These are phyloP conservation scores for Penicillium steckii DNA, from an alignment of 495 filamentous ascomycete genomes.

Conservation along the genomic window DNA sequence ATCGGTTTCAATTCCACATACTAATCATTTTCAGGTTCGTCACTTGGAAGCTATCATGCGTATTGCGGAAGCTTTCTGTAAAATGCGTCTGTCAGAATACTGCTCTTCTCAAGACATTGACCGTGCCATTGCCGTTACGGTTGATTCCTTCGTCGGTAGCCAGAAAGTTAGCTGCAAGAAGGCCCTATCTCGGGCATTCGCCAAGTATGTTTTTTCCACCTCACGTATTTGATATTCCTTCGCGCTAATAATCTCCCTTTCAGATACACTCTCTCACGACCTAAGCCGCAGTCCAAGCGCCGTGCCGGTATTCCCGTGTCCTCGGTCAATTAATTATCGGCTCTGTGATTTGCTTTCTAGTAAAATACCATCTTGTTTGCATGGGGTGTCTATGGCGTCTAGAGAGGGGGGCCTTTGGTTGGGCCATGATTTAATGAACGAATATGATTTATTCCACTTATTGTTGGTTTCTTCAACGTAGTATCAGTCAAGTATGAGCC, in stretches of 20 bases:
- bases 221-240: background rate
- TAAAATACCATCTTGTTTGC: slow-evolving; percentile 33
- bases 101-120: slow-evolving; percentile 89
- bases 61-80: slow-evolving; percentile 87
- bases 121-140: slow-evolving; percentile 93
- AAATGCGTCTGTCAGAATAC: slow-evolving; percentile 94
- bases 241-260: slow-evolving; percentile 16
- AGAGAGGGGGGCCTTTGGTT: slow-evolving; percentile 2
- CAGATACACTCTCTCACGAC: slow-evolving; percentile 48
- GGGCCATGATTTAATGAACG: slow-evolving; percentile 30
- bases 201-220: slow-evolving; percentile 68
- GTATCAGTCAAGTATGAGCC: no score
- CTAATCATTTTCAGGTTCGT: slow-evolving; percentile 65
- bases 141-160: slow-evolving; percentile 92
- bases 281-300: slow-evolving; percentile 46
- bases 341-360: slow-evolving; percentile 10
- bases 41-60: slow-evolving; percentile 97
- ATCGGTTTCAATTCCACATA: slow-evolving; percentile 4
- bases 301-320: slow-evolving; percentile 41
- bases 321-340: slow-evolving; percentile 10
- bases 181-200: slow-evolving; percentile 91
- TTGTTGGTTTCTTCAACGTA: no score
- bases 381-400: slow-evolving; percentile 22
- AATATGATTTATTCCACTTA: slow-evolving; percentile 7
- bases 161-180: slow-evolving; percentile 99